These are phyloP conservation scores for Annulohypoxylon nitens DNA, from an alignment of 495 filamentous ascomycete genomes.

Conservation along the genomic window DNA sequence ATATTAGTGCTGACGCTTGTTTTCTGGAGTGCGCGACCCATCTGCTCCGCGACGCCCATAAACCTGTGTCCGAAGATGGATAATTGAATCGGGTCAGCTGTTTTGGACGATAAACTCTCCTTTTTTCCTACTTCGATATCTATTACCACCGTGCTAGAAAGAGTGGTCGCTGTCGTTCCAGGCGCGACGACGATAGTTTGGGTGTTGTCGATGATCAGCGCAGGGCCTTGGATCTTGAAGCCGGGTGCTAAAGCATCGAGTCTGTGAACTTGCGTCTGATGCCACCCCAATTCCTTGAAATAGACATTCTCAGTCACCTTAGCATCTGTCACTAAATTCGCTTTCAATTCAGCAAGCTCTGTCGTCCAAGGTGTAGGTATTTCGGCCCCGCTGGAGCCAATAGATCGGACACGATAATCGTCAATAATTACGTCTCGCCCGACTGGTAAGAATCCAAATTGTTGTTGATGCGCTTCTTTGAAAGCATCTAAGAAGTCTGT, in stretches of 20 bases:
- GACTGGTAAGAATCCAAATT: slow-evolving; percentile 82
- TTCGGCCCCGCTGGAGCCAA: slow-evolving; percentile 69
- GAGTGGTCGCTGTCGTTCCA: slow-evolving; percentile 69
- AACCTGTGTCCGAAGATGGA: slow-evolving; percentile 97
- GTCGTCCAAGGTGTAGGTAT: slow-evolving; percentile 5
- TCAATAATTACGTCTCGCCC: slow-evolving; percentile 82
- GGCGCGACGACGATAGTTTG: slow-evolving; percentile 87
- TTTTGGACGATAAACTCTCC: slow-evolving; percentile 11
- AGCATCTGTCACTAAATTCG: background rate
- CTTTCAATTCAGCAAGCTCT: background rate
- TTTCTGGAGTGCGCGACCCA: slow-evolving; percentile 95
- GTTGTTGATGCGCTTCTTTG: slow-evolving; percentile 77
- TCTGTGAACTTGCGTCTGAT: slow-evolving; percentile 77
- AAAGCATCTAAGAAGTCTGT: slow-evolving; percentile 71
- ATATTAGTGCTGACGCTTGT: slow-evolving; percentile 98
- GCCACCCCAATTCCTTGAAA: slow-evolving; percentile 69
- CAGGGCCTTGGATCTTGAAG: slow-evolving; percentile 78
- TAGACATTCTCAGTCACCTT: slow-evolving; percentile 59
- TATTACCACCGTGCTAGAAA: slow-evolving; percentile 38
- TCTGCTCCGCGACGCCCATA: slow-evolving; percentile 99
- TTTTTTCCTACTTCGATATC: too few species aligned
- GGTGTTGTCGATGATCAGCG: slow-evolving; percentile 85
- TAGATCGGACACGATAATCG: slow-evolving; percentile 79
- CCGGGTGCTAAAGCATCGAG: slow-evolving; percentile 76
- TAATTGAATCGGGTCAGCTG: slow-evolving; percentile 88